phyloP scores from a whole-genome alignment of 2,329 filamentous ascomycete genomes.

The Gremmenia infestans region DNA sequence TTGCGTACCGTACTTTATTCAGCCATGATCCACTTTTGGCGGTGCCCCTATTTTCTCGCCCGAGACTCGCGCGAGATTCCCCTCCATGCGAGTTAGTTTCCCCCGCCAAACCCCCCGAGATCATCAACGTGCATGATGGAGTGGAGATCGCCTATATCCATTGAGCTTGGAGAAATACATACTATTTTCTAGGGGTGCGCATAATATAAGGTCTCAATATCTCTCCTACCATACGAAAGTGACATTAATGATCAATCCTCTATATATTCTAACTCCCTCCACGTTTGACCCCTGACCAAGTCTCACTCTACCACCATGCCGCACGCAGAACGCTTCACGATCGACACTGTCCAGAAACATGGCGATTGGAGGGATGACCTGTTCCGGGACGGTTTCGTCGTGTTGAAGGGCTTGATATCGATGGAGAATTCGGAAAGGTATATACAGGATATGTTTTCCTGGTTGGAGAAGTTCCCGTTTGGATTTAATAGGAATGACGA shows the following conservation, averaged over 20 bases:
- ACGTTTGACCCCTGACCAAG: not conserved
- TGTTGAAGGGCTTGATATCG: conserved; percentile 41
- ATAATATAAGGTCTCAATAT: too few species aligned
- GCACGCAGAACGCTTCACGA: not conserved
- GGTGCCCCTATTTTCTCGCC: too few species aligned
- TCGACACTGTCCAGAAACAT: conserved; percentile 1
- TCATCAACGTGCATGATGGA: too few species aligned
- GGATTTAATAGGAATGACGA: conserved; percentile 34
- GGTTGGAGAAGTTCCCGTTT: conserved; percentile 23
- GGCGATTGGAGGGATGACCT: conserved; percentile 15
- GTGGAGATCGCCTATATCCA: too few species aligned
- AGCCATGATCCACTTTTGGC: too few species aligned
- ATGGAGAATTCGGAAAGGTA: conserved; percentile 32
- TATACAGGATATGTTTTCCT: conserved; percentile 16
- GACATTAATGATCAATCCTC: not conserved
- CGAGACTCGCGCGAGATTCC: too few species aligned
- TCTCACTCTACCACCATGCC: not conserved
- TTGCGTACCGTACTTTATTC: too few species aligned
- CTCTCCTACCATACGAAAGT: too few species aligned
- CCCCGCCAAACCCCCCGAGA: too few species aligned
- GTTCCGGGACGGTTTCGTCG: conserved; percentile 35
- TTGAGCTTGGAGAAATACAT: too few species aligned
- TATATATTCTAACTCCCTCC: not conserved
- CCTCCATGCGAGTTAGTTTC: too few species aligned
- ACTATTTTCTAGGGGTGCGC: too few species aligned